A percentile compares a stretch with the other conserved stretches of the same genome.
Conservation (phyloP, 768 basidiomycete genomes). For the Suillus hirtellus region DNA sequence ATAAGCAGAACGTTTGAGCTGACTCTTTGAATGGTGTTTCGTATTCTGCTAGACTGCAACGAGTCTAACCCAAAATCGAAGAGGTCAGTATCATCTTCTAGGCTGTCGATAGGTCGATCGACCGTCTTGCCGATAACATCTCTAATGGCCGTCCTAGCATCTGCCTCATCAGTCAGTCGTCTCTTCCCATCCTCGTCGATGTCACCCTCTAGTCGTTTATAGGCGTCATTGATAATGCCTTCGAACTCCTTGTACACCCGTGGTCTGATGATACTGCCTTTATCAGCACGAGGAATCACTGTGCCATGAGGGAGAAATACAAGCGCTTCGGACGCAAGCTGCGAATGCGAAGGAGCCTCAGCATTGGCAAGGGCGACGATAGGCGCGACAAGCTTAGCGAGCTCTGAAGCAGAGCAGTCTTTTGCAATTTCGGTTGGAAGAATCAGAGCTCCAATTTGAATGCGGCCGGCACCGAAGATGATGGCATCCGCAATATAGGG, state of each 20-base stretch:
- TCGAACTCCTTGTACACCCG: constrained; percentile 54
- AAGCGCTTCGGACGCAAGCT: constrained; percentile 50
- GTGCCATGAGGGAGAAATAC: constrained; percentile 49
- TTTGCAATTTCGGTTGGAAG: constrained; percentile 44
- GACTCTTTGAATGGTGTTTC: constrained; percentile 48
- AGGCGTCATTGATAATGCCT: constrained; percentile 40
- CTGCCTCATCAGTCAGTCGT: constrained; percentile 10
- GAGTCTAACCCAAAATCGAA: constrained; percentile 56
- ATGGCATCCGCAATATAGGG: constrained; percentile 51
- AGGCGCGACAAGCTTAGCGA: constrained; percentile 38
- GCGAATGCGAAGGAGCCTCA: constrained; percentile 53
- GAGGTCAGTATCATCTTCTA: constrained; percentile 39
- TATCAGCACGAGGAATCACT: constrained; percentile 51
- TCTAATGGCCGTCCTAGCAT: constrained; percentile 18
- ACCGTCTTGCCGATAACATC: constrained; percentile 24
- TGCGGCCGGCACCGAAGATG: constrained; percentile 50
- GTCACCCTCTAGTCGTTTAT: constrained; percentile 45
- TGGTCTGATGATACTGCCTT: constrained; percentile 49
- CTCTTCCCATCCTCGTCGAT: constrained; percentile 27
- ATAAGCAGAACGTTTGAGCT: constrained; percentile 26
- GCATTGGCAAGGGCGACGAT: constrained; percentile 50
- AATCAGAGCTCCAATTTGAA: constrained; percentile 52
- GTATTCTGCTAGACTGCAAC: constrained; percentile 50
- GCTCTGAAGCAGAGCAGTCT: constrained; percentile 27
- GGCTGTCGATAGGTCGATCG: constrained; percentile 16